Percentiles rank a stretch among this genome's conserved stretches.
Evolutionary conservation across 306 rosid species (phyloP).

Genomic region (Hylodesmum podocarpum): DNA sequence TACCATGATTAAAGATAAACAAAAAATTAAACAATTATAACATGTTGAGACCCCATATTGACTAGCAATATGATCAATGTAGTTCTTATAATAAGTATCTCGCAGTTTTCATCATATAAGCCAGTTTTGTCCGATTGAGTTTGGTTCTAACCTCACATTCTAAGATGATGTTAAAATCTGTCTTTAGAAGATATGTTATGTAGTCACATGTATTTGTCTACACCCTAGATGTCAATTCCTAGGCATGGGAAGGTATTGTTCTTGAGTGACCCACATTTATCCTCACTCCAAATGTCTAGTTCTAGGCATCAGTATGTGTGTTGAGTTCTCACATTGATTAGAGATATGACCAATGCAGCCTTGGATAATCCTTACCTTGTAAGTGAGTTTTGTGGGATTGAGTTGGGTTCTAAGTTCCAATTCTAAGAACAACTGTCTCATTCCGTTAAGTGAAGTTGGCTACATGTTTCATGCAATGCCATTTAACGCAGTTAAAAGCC

Average conservation of each 20-base stretch:
- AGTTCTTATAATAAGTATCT: background rate
- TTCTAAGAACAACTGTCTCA: background rate
- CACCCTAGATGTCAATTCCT: background rate
- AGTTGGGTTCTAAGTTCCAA: background rate
- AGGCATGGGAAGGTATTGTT: background rate
- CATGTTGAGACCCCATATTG: background rate
- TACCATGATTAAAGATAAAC: too few species aligned
- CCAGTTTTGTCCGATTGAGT: background rate
- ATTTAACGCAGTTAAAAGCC: background rate
- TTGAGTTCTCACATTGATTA: background rate
- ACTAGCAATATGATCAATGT: background rate
- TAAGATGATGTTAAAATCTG: background rate
- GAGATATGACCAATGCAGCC: background rate
- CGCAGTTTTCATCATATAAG: background rate
- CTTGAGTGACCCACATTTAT: background rate
- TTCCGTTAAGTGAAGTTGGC: background rate
- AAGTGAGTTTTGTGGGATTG: background rate
- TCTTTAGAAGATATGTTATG: background rate
- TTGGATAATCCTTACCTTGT: background rate
- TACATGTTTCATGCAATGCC: background rate
- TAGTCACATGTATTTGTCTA: too few species aligned
- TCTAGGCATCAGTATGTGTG: background rate
- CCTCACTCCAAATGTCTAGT: background rate
- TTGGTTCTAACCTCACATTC: background rate
- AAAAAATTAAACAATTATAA: background rate